Conservation (phyloP, 2,329 filamentous ascomycete species). For the Phyllosticta paracitricarpa region DNA sequence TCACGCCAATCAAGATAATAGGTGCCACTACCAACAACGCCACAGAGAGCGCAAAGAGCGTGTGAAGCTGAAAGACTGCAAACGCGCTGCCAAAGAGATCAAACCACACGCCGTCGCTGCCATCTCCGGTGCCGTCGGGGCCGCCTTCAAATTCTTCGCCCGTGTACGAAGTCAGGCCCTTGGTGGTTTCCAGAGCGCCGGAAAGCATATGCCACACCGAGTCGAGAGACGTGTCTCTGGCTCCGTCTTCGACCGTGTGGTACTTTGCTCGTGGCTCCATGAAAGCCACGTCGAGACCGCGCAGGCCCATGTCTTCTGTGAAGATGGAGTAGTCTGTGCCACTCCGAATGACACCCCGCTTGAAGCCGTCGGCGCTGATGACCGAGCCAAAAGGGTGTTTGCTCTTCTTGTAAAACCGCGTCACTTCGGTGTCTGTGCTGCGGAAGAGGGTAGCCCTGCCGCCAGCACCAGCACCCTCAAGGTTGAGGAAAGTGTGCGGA, state of each 20-base stretch:
- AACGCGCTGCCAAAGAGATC: constrained; percentile 77
- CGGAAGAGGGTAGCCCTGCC: constrained; percentile 82
- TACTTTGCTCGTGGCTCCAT: constrained; percentile 78
- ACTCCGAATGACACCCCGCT: constrained; percentile 65
- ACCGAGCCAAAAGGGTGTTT: constrained; percentile 76
- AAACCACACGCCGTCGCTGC: constrained; percentile 77
- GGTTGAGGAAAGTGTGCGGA: constrained; percentile 80
- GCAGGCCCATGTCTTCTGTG: constrained; percentile 63
- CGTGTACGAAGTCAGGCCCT: constrained; percentile 58
- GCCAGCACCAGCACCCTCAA: constrained; percentile 89
- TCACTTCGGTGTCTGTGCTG: constrained; percentile 77
- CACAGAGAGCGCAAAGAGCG: constrained; percentile 80
- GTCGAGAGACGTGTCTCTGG: constrained; percentile 60
- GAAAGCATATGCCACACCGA: constrained; percentile 94
- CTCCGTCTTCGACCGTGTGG: constrained; percentile 83
- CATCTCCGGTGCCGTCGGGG: constrained; percentile 52
- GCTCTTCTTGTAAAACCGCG: constrained; percentile 61
- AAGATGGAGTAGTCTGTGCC: constrained; percentile 88
- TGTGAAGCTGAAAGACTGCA: constrained; percentile 63
- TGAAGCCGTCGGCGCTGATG: constrained; percentile 74
- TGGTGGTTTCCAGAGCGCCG: constrained; percentile 63
- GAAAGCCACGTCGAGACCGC: constrained; percentile 87
- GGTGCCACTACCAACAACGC: constrained; percentile 73
- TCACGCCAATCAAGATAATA: constrained; percentile 58
- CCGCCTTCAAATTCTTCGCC: constrained; percentile 58